phyloP scores from a whole-genome alignment of 768 basidiomycete genomes.

The Tricholoma furcatifolium region DNA sequence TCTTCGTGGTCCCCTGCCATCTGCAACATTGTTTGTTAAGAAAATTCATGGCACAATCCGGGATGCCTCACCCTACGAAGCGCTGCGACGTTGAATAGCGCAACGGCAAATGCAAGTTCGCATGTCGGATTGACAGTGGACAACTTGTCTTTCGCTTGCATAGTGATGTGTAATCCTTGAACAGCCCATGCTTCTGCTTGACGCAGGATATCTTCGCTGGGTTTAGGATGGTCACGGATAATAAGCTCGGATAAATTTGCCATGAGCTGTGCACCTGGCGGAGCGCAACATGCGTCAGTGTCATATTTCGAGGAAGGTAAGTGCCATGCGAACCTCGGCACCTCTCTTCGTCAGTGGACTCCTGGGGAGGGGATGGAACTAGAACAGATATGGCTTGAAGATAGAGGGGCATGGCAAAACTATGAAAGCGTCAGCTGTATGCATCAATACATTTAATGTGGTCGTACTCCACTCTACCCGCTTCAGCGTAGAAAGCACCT shows the following conservation, averaged over 20 bases:
- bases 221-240: constrained; percentile 27
- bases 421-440: constrained; percentile 22
- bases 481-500: constrained; percentile 56
- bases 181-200: constrained; percentile 65
- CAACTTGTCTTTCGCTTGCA: constrained; percentile 24
- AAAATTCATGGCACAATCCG: not conserved
- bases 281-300: not conserved
- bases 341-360: constrained; percentile 42
- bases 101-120: constrained; percentile 53
- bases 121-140: constrained; percentile 35
- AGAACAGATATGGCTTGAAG: constrained; percentile 63
- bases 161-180: constrained; percentile 41
- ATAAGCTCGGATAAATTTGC: constrained; percentile 43
- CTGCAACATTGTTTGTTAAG: constrained; percentile 19
- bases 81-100: constrained; percentile 61
- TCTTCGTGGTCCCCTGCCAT: constrained; percentile 35
- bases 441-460: not conserved
- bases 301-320: not conserved
- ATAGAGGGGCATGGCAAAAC: constrained; percentile 65
- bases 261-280: constrained; percentile 46
- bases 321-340: constrained; percentile 51
- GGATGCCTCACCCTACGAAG: constrained; percentile 41
- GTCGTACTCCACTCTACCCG: constrained; percentile 55
- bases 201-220: constrained; percentile 29
- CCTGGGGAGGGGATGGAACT: constrained; percentile 44